Conservation (phyloP, 768 basidiomycete species). For the Phanerochaete sordida region DNA sequence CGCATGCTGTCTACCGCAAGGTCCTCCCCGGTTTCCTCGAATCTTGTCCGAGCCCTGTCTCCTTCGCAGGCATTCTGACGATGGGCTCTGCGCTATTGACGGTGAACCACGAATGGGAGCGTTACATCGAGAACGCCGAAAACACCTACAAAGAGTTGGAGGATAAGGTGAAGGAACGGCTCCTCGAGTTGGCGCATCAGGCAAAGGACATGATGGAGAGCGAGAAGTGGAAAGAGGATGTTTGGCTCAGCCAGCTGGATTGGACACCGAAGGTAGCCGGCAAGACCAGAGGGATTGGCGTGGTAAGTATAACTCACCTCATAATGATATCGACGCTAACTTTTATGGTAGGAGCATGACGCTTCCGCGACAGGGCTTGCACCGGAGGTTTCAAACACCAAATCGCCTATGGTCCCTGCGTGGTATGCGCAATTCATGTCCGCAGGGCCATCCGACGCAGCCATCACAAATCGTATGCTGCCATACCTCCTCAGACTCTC, state of each 20-base stretch:
- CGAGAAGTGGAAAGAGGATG: constrained; percentile 64
- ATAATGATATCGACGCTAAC: no score
- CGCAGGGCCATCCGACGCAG: constrained; percentile 38
- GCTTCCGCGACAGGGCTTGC: background rate
- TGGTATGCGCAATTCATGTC: constrained; percentile 56
- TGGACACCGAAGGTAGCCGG: constrained; percentile 87
- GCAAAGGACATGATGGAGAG: constrained; percentile 45
- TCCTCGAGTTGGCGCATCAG: constrained; percentile 67
- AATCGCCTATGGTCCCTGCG: constrained; percentile 29
- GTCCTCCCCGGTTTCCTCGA: constrained; percentile 79
- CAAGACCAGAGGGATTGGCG: constrained; percentile 59
- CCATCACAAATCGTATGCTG: constrained; percentile 48
- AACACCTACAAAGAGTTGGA: constrained; percentile 67
- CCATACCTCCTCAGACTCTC: constrained; percentile 66
- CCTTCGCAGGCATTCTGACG: constrained; percentile 83
- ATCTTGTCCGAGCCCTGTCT: constrained; percentile 88
- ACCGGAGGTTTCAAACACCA: background rate
- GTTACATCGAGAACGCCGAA: constrained; percentile 79
- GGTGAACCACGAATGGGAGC: constrained; percentile 87
- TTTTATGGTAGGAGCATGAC: background rate
- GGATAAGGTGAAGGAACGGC: constrained; percentile 51
- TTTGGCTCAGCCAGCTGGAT: constrained; percentile 88
- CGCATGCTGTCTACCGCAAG: constrained; percentile 73
- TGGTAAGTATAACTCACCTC: constrained; percentile 29
- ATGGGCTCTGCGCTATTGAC: constrained; percentile 94